phyloP scores from a whole-genome alignment of 2,329 filamentous ascomycete genomes.

The Botryotinia calthae region DNA sequence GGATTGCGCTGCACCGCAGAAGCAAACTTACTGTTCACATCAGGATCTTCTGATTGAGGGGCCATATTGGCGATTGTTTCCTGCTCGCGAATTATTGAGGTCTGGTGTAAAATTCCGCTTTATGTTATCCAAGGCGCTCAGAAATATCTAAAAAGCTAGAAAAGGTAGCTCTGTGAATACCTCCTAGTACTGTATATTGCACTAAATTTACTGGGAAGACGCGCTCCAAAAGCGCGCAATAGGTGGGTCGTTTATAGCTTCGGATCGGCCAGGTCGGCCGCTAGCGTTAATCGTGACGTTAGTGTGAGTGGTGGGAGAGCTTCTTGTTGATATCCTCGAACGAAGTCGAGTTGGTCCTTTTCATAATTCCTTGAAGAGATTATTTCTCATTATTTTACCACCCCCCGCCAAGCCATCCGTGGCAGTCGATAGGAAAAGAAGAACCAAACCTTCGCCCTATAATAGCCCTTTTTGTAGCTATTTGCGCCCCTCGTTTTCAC shows the following conservation, averaged over 20 bases:
- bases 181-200: neutral
- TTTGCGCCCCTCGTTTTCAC: constrained; percentile 17
- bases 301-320: constrained; percentile 8
- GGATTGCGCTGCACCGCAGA: neutral
- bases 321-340: constrained; percentile 16
- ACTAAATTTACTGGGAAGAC: constrained; percentile 17
- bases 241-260: constrained; percentile 27
- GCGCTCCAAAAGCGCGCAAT: constrained; percentile 19
- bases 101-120: neutral
- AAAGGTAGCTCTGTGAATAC: neutral
- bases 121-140: neutral
- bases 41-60: constrained; percentile 45
- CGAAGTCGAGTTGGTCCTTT: neutral
- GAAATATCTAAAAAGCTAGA: neutral
- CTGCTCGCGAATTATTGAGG: neutral
- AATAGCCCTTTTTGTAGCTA: neutral
- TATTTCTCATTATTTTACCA: constrained; percentile 16
- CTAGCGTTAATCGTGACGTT: constrained; percentile 10
- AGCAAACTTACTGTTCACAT: constrained; percentile 46
- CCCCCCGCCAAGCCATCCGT: neutral
- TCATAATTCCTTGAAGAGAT: constrained; percentile 11
- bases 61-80: constrained; percentile 42
- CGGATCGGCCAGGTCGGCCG: constrained; percentile 8
- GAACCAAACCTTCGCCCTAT: neutral
- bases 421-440: constrained; percentile 1